These are phyloP conservation scores for Bipolaris gigantea DNA, from an alignment of 2,329 filamentous ascomycete species.

Conservation along the genomic window DNA sequence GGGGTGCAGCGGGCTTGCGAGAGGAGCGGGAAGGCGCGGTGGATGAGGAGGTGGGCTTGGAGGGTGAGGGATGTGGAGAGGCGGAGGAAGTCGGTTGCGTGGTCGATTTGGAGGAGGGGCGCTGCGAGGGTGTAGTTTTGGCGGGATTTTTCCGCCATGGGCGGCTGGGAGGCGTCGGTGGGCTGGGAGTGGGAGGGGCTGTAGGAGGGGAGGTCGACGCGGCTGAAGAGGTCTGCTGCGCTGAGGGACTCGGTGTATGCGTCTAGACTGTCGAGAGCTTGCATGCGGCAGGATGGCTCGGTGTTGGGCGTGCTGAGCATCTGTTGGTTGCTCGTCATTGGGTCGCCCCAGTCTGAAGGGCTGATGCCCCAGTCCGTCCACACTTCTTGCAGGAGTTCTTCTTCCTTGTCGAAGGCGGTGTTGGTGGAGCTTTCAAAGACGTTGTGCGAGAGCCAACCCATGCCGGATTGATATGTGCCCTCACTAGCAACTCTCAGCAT, in stretches of 20 bases:
- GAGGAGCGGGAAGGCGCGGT: slow-evolving; percentile 16
- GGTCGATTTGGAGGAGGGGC: slow-evolving; percentile 57
- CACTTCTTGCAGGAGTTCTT: slow-evolving; percentile 65
- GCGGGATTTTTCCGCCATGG: slow-evolving; percentile 57
- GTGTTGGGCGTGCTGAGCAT: background rate
- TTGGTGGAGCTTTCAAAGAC: slow-evolving; percentile 47
- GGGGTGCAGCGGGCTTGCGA: background rate
- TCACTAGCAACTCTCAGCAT: slow-evolving; percentile 78
- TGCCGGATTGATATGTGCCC: slow-evolving; percentile 73
- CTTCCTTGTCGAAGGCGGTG: slow-evolving; percentile 54
- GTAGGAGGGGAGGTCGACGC: slow-evolving; percentile 50
- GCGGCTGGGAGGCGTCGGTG: slow-evolving; percentile 66
- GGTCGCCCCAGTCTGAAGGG: slow-evolving; percentile 56
- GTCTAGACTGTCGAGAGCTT: slow-evolving; percentile 54
- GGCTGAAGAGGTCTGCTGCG: slow-evolving; percentile 64
- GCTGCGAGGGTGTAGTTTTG: slow-evolving; percentile 59
- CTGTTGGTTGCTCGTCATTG: background rate
- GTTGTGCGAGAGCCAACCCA: slow-evolving; percentile 75
- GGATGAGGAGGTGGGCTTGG: slow-evolving; percentile 24
- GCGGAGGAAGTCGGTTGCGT: slow-evolving; percentile 49
- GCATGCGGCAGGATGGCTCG: background rate
- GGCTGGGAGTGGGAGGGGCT: slow-evolving; percentile 44
- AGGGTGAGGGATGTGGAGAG: slow-evolving; percentile 44
- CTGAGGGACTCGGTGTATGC: slow-evolving; percentile 64
- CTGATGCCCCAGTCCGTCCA: slow-evolving; percentile 71